phyloP scores from a whole-genome alignment of 495 filamentous ascomycete species.

The Penicillium argentinense region DNA sequence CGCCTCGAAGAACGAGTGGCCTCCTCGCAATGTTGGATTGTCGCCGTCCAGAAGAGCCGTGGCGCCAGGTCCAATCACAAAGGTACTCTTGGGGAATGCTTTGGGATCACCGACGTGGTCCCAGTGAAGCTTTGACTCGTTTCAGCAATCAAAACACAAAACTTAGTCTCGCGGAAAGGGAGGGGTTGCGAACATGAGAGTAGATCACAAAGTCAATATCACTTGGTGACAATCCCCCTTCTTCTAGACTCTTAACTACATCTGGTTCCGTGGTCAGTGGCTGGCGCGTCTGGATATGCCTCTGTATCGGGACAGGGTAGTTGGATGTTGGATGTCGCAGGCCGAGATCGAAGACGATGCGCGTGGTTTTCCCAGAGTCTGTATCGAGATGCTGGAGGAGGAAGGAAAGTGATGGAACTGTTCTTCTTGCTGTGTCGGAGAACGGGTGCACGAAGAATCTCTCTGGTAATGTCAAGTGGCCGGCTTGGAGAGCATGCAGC shows the following conservation, averaged over 20 bases:
- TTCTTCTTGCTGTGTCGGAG: constrained; percentile 19
- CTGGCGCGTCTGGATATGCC: constrained; percentile 25
- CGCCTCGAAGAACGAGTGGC: not conserved
- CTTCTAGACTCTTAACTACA: constrained; percentile 19
- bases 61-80: constrained; percentile 2
- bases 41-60: not conserved
- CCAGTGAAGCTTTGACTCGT: no score
- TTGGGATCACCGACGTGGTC: constrained; percentile 40
- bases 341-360: constrained; percentile 43
- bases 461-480: constrained; percentile 37
- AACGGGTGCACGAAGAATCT: constrained; percentile 36
- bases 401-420: constrained; percentile 30
- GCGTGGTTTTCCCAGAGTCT: not conserved
- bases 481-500: constrained; percentile 3
- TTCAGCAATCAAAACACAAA: no score
- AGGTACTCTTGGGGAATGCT: constrained; percentile 27
- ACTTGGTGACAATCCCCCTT: constrained; percentile 29
- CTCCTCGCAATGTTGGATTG: not conserved
- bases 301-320: constrained; percentile 34
- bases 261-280: not conserved
- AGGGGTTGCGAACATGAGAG: constrained; percentile 39
- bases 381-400: not conserved
- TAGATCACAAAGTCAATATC: constrained; percentile 40
- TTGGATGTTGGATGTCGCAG: constrained; percentile 26
- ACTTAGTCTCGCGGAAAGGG: no score